Evolutionary conservation across 148 eudicot genomes (phyloP).

Genomic region (Camellia lanceoleosa): DNA sequence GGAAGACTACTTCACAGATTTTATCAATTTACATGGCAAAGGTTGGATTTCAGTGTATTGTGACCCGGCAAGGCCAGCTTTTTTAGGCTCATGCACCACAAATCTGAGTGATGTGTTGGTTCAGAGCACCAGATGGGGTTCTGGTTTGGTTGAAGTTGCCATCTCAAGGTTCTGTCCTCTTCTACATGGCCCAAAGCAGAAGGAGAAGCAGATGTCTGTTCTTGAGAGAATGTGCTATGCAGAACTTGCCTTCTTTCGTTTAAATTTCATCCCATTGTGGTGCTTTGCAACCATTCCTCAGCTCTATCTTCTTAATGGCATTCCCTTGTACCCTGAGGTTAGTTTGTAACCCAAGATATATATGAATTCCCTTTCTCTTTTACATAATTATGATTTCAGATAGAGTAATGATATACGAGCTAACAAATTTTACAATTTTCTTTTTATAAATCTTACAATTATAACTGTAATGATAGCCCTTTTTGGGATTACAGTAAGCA

Average conservation of each 20-base stretch:
- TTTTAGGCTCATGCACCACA: slow-evolving; percentile 50
- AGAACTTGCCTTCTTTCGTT: slow-evolving; percentile 21
- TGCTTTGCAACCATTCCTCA: slow-evolving; percentile 52
- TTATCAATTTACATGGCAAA: slow-evolving; percentile 30
- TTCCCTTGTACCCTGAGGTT: slow-evolving; percentile 64
- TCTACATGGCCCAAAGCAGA: slow-evolving; percentile 26
- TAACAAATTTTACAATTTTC: no score
- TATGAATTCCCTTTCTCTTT: neutral
- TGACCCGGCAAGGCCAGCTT: slow-evolving; percentile 51
- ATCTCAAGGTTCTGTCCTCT: slow-evolving; percentile 55
- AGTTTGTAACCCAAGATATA: neutral
- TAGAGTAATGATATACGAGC: no score
- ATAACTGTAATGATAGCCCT: no score
- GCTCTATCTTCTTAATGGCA: slow-evolving; percentile 53
- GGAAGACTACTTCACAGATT: slow-evolving; percentile 61
- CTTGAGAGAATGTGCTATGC: slow-evolving; percentile 40
- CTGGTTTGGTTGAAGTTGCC: slow-evolving; percentile 45
- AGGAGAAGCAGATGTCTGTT: slow-evolving; percentile 19
- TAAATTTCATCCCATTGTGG: slow-evolving; percentile 30
- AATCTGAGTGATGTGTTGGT: slow-evolving; percentile 49
- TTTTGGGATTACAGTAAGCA: no score
- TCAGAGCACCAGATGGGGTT: slow-evolving; percentile 53
- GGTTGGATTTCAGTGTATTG: slow-evolving; percentile 71
- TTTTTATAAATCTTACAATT: no score
- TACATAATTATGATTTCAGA: no score